Base-by-base conservation (phyloP, 768 basidiomycete species). In the Mycena sanguinolenta region DNA sequence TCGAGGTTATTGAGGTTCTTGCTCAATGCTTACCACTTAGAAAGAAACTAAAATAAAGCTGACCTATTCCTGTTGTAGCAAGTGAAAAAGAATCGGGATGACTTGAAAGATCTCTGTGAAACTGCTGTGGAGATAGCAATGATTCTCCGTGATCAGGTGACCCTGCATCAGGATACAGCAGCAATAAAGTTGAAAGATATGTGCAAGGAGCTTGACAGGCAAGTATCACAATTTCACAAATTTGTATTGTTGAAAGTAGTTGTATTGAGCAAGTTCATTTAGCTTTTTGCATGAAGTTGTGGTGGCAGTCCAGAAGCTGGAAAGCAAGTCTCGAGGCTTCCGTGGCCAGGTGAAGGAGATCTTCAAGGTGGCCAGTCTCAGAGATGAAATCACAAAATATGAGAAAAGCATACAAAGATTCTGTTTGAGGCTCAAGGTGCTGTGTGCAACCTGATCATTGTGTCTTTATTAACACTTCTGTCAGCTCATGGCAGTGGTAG, bases 91-190 rank as follows among this genome's bases (percentile, higher is more conserved):
- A 58, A 58, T 30, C 55, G 7, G n/a, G 55, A 57, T 7, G 38
- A 57, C 19, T 28, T 57, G 19, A 34, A 39, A 32, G 59, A 70
- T 13, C 32, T 70, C 7, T 70, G 64, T 38, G 50, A 23, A 38
- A 36, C 19, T 17, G 27, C 32, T 1, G 4, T 34, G 17, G 49
- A 60, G 27, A 60, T 67, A 13, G 46, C 42, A 3, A 28, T 2
- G 0, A 39, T 67, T n/a, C 10, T 67, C 2, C 6, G 23, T 42
- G 25, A 53, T 12, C 23, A 60, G 25, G 0, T 59, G 36, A 12
- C 28, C 2, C 16, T 5, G 1, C 38, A 62, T 25, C 39, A n/a
- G 16, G 55, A 14, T 49, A 39, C 32, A n/a, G n/a, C n/a, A n/a
- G n/a, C n/a, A n/a, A n/a, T n/a, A n/a, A n/a, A n/a, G n/a, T n/a